A percentile compares a stretch with the other conserved stretches of the same genome.
Evolutionary conservation across 768 basidiomycete species (phyloP).

Genomic region (Mycena olivaceomarginata): DNA sequence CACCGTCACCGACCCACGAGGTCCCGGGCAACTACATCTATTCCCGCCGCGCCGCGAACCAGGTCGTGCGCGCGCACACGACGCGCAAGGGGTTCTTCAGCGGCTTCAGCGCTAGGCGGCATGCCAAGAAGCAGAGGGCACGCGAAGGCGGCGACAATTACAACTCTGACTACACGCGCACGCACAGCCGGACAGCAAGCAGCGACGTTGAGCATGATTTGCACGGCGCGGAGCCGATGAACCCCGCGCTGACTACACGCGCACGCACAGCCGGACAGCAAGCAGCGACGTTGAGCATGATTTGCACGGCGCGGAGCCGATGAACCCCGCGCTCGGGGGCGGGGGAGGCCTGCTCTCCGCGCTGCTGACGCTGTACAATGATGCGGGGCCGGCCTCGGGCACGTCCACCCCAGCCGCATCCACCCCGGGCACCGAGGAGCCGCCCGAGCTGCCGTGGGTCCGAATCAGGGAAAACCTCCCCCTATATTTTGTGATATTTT

Average conservation of each 20-base stretch:
- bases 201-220: too few relatives aligned
- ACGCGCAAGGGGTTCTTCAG: conserved; percentile 47
- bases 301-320: conserved; percentile 32
- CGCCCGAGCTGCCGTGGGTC: conserved; percentile 39
- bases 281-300: conserved; percentile 48
- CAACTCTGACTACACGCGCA: conserved; percentile 20
- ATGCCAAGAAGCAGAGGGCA: conserved; percentile 31
- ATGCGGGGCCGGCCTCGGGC: conserved; percentile 43
- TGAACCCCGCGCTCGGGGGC: conserved; percentile 54
- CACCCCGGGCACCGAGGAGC: conserved; percentile 45
- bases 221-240: too few relatives aligned
- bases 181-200: too few relatives aligned
- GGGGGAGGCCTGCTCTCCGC: conserved; percentile 80
- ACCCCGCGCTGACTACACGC: too few relatives aligned
- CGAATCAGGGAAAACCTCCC: too few relatives aligned
- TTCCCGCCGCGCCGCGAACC: conserved; percentile 59
- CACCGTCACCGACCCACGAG: conserved; percentile 51
- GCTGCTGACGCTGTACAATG: conserved; percentile 78
- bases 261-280: conserved; percentile 32
- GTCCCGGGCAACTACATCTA: conserved; percentile 74
- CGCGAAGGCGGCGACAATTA: not conserved
- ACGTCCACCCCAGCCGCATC: conserved; percentile 45
- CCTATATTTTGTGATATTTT: too few relatives aligned
- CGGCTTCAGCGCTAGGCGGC: not conserved
- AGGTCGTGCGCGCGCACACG: conserved; percentile 67